A percentile compares a stretch with the other conserved stretches of the same genome.
These are phyloP conservation scores for Leptographium flavum DNA, from an alignment of 2,329 filamentous ascomycete species.

Conservation along the genomic window DNA sequence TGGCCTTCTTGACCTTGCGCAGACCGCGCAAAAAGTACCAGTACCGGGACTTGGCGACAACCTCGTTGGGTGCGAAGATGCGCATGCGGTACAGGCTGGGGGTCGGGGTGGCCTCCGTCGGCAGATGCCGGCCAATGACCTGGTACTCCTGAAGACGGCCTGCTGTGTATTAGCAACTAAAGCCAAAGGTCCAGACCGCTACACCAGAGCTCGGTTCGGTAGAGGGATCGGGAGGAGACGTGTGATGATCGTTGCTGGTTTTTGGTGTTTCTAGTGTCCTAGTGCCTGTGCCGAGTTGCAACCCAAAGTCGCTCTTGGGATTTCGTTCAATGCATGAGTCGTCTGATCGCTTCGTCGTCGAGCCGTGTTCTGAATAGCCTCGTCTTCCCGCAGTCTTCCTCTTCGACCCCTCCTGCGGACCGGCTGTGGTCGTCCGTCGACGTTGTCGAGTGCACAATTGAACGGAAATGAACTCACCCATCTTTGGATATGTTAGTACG, in stretches of 20 bases:
- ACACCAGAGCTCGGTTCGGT: background rate
- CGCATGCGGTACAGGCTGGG: conserved; percentile 99
- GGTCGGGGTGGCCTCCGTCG: conserved; percentile 90
- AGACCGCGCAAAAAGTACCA: conserved; percentile 99
- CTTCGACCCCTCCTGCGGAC: background rate
- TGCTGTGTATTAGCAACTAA: conserved; percentile 23
- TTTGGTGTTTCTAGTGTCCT: no score
- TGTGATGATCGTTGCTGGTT: no score
- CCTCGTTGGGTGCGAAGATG: conserved; percentile 95
- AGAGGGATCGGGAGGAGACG: background rate
- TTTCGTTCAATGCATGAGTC: no score
- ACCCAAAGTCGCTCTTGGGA: no score
- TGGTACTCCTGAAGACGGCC: conserved; percentile 99
- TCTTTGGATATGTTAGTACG: conserved; percentile 22
- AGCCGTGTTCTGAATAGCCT: background rate
- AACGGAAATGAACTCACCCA: conserved; percentile 8
- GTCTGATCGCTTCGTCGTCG: background rate
- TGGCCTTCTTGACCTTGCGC: conserved; percentile 99
- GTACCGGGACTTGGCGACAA: conserved; percentile 99
- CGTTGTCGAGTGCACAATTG: background rate
- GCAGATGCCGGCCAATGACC: conserved; percentile 99
- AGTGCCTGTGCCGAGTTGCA: no score
- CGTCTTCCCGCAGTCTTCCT: background rate
- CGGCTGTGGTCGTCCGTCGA: conserved; percentile 3
- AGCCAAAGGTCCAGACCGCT: background rate